Evolutionary conservation across 306 rosid genomes (phyloP), one percentile per base, ranked within the genome.

Genomic region (Parietaria judaica): DNA sequence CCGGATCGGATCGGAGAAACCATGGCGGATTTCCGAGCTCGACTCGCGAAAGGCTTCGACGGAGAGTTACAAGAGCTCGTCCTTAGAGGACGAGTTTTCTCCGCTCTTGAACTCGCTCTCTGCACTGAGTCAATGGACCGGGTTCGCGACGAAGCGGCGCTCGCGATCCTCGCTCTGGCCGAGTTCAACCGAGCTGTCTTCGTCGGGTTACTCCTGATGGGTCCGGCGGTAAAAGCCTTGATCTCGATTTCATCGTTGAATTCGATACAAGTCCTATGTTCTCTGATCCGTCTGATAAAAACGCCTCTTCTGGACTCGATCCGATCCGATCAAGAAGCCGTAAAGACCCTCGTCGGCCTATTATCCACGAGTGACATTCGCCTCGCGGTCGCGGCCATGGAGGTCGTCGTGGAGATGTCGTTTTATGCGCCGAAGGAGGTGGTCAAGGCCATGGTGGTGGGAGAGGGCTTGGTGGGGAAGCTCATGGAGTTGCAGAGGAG

Each of bases 181-280:
- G 57, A 54, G 68, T 87, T 87, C 73, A 87, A 84, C 47, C 79
- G 63, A 64, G 83, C 80, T 11, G 95, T 87, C 11, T 87, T 87
- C 56, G 89, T 84, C 0, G 95, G 95, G 31, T 65, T 87, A 62
- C 85, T 82, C 31, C 36, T 87, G 7, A 87, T 87, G 92, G 87
- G 95, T 57, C 83, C 89, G 12, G 82, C 72, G 0, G 47, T 82
- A 15, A 35, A 64, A 13, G 67, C 85, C 3, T 41, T 87, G 47
- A 63, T 78, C 0, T 54, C 66, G 17, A 74, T 78, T 59, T 66
- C 70, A 34, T 74, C 92, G 0, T 45, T 51, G 2, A 49, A 78
- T 38, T 76, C 89, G 12, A 61, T 84, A 2, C 36, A 59, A 63
- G 83, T 87, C 11, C 58, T 87, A 3, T 36, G 71, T 3, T 72